Evolutionary conservation across 208 protist genomes (phyloP), one percentile per base, ranked within the genome.

Genomic region (Tetramitus jugosus): DNA sequence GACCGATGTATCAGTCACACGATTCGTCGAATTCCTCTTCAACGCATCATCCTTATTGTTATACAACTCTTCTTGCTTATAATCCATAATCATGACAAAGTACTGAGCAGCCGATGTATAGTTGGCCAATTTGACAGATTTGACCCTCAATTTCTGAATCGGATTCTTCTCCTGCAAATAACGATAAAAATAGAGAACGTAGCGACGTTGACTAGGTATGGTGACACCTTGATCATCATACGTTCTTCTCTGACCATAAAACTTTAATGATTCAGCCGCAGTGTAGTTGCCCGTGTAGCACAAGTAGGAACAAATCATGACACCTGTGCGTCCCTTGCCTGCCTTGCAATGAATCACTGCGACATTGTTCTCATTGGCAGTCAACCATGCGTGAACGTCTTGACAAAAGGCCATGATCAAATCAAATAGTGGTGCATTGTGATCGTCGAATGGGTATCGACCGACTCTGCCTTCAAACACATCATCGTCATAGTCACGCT

Each of bases 311-410:
- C 86, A 91, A 29, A 96, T 89, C 87, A 98, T 91, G 46, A 96
- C 79, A 37, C 95, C 96, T 35, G 95, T 98, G 10, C 96, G 37
- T 69, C 62, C 62, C 79, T 95, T 95, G 46, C 91, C 91, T 10
- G 96, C 96, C 76, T 98, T 98, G 85, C 96, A 98, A 82, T 98
- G 95, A 68, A 98, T 87, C 3, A 90, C 94, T 7, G 87, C 90
- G 0, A 96, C 89, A 78, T 93, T 91, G 0, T 84, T 45, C 17
- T 77, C 39, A 79, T 89, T 77, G 35, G 82, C 67, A 0, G 64
- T 13, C 10, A 93, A 46, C 76, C 81, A 94, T 0, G 65, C 46
- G 13, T 68, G 40, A 20, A 82, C 82, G 60, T 86, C 83, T 35
- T 82, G 78, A 35, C 84, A 87, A 39, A 87, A 84, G 35, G 52